These are phyloP conservation scores for Hypoxylon rickii DNA, from an alignment of 495 filamentous ascomycete species.

Conservation along the genomic window DNA sequence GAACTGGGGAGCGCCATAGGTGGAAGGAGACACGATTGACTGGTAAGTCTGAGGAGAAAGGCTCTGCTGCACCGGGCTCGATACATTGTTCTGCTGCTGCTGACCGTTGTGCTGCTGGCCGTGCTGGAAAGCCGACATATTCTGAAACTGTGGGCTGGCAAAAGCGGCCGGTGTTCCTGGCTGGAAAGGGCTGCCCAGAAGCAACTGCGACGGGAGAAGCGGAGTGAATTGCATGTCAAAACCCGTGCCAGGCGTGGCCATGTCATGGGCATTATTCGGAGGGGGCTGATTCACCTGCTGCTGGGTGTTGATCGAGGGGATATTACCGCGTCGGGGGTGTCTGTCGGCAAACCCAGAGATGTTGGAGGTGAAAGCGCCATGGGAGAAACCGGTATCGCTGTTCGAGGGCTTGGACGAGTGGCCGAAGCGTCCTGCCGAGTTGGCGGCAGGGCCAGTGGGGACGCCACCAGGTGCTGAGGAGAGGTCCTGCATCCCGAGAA, in stretches of 20 bases:
- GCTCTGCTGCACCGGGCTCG: slow-evolving; percentile 55
- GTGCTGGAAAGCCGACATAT: slow-evolving; percentile 75
- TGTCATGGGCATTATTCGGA: slow-evolving; percentile 61
- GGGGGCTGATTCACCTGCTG: slow-evolving; percentile 52
- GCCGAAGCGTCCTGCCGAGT: slow-evolving; percentile 62
- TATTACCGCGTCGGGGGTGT: slow-evolving; percentile 79
- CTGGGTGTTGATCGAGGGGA: slow-evolving; percentile 90
- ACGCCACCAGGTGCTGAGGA: slow-evolving; percentile 57
- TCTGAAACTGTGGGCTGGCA: slow-evolving; percentile 87
- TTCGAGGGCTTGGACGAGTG: slow-evolving; percentile 74
- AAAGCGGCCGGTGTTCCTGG: slow-evolving; percentile 90
- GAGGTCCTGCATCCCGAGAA: slow-evolving; percentile 86
- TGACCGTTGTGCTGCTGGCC: slow-evolving; percentile 64
- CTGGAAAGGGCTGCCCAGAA: slow-evolving; percentile 95
- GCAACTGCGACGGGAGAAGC: slow-evolving; percentile 87
- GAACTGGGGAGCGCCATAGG: slow-evolving; percentile 73
- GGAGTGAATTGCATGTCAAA: slow-evolving; percentile 99
- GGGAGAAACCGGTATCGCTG: slow-evolving; percentile 86
- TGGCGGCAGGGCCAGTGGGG: slow-evolving; percentile 59
- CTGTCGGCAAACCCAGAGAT: slow-evolving; percentile 79
- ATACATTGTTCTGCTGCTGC: slow-evolving; percentile 58
- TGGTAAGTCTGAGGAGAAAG: slow-evolving; percentile 78
- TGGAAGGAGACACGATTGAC: slow-evolving; percentile 75
- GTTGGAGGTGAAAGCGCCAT: slow-evolving; percentile 86
- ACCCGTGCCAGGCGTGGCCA: slow-evolving; percentile 83